Evolutionary conservation across 139 green algal genomes (phyloP), one percentile per base, ranked within the genome.

Genomic region (Mychonastes homosphaera): DNA sequence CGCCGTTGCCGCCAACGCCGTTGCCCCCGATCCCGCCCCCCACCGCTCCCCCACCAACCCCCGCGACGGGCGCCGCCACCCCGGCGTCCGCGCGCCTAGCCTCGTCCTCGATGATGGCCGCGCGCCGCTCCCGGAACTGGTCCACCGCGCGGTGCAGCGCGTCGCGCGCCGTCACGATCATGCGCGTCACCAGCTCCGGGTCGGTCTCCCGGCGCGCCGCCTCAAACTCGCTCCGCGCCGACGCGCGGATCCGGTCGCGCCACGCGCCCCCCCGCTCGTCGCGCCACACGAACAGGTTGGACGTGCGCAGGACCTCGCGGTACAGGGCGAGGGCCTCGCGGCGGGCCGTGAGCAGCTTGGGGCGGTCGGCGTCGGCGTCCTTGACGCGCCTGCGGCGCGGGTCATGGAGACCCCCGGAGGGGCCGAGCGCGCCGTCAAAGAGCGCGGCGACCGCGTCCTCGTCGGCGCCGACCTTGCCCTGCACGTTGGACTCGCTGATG

Each of bases 191-290:
- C 15, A 69, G 53, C 55, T 81, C 73, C 0, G 77, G 77, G 44
- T 84, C 73, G 6, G 27, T 35, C 48, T 79, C 77, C 40, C 53
- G 52, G 3, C 71, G 61, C 3, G 77, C 77, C 4, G 69, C 72
- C 62, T 87, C 77, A 47, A 76, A 84, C 55, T 87, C 80, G 45
- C 76, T 60, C 19, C 79, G 63, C 2, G 79, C 64, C 24, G 63
- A 80, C 6, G 56, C 36, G 8, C 75, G 45, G 33, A 87, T 72
- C 18, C 82, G 41, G 57, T 85, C 74, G 6, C 75, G 61, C 72
- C 77, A 82, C 16, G 68, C n/a, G 2, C 66, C 28, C 15, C 79
- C 79, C 28, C 72, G 64, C 3, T 82, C 61, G 53, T 87, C 75
- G 16, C 57, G 49, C 76, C 77, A 84, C 13, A 80, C 72, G 36